phyloP scores from a whole-genome alignment of 1,139 yeast genomes.

The Meyerozyma elateridarum region DNA sequence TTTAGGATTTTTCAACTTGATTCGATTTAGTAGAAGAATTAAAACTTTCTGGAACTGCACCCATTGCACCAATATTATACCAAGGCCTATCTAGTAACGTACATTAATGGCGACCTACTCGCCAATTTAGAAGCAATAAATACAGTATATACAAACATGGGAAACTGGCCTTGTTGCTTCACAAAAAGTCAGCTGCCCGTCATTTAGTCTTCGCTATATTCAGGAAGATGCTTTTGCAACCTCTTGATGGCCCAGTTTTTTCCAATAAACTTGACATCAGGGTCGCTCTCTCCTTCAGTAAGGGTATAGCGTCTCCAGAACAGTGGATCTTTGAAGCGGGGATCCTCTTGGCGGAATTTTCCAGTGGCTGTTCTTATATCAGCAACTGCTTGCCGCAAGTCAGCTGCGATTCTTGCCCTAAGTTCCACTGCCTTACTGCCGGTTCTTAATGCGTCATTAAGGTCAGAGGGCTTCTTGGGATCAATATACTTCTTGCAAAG shows the following conservation, averaged over 20 bases:
- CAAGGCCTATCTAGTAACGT: too few species aligned
- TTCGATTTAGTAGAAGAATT: too few species aligned
- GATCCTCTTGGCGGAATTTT: conserved; percentile 44
- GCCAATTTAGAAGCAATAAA: too few species aligned
- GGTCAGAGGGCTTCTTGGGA: conserved; percentile 48
- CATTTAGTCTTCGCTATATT: conserved; percentile 19
- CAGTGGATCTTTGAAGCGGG: conserved; percentile 57
- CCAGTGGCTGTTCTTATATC: conserved; percentile 49
- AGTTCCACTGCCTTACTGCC: conserved; percentile 62
- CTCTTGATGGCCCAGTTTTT: conserved; percentile 76
- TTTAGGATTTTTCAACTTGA: too few species aligned
- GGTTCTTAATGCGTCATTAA: conserved; percentile 54
- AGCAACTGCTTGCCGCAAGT: conserved; percentile 60
- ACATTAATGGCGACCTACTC: too few species aligned
- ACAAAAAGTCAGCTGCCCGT: too few species aligned
- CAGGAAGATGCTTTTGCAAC: conserved; percentile 54
- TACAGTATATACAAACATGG: too few species aligned
- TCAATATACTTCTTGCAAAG: conserved; percentile 53
- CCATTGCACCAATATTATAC: too few species aligned
- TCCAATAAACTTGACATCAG: conserved; percentile 66
- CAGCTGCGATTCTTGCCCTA: conserved; percentile 67
- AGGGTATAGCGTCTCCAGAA: conserved; percentile 70
- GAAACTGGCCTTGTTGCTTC: too few species aligned
- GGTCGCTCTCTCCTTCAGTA: conserved; percentile 63
- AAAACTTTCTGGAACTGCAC: too few species aligned